Evolutionary conservation across 768 basidiomycete species (phyloP), one percentile per base, ranked within the genome.

Genomic region (Boletus tylopilopsis): DNA sequence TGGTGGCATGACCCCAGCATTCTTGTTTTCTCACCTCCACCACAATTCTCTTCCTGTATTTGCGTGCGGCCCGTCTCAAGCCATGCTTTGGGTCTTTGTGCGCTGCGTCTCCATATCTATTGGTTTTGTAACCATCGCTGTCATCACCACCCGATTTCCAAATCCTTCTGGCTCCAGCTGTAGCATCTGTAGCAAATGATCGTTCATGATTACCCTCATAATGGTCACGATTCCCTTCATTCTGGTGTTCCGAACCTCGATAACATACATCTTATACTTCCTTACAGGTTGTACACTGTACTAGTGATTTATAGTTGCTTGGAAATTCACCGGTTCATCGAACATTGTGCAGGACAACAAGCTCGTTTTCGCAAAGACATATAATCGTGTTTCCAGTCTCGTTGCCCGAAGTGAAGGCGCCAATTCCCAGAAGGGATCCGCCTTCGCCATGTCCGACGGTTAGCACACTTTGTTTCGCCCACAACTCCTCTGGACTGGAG

Each of bases 381-480:
- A 85, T 65, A 2, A 94, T 65, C 1, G 81, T 66, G 3, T 70
- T 34, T 42, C 55, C 68, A 49, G 51, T 49, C 33, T 66, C 73
- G 29, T 50, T 62, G 4, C 45, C 50, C 22, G 63, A 57, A 45
- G 66, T 63, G 27, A 87, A 60, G 11, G 71, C 72, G 1, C 84
- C 84, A 18, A 91, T 84, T 10, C 94, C 94, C 24, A 96, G 63
- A 50, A 96, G 67, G 1, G 87, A 80, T 0, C 94, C 92, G 13
- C 81, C 78, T 18, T 74, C 70, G 2, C 81, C 84, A 50, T 82
- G 84, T 13, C 81, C 82, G 11, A 93, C 76, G 56, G 80, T 79
- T n/a, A 96, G 70, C 22, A 96, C 83, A 1, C 85, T 77, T 64
- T 96, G 94, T 60, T 84, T 87, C 10, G 87, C 89, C 75, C 76